These are phyloP conservation scores for Deinandra increscens DNA, from an alignment of 129 eudicot species.

Conservation along the genomic window DNA sequence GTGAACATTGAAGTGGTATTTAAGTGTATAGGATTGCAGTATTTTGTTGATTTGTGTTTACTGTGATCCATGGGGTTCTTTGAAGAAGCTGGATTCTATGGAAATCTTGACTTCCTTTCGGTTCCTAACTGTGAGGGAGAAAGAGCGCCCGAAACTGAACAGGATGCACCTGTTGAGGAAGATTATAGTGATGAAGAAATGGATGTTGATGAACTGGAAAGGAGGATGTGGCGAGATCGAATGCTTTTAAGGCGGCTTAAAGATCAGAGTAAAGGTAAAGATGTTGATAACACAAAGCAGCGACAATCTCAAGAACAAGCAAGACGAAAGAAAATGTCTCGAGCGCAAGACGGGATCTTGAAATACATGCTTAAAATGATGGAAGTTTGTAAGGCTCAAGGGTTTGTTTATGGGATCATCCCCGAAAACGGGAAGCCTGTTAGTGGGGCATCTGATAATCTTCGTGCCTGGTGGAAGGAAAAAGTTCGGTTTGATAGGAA, in stretches of 20 bases:
- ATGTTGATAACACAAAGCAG: conserved; percentile 51
- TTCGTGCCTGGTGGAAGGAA: conserved; percentile 90
- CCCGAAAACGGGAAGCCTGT: conserved; percentile 81
- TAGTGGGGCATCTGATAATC: conserved; percentile 82
- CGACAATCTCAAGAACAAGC: conserved; percentile 82
- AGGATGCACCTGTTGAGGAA: conserved; percentile 51
- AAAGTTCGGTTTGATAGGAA: conserved; percentile 75
- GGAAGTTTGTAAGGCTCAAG: conserved; percentile 81
- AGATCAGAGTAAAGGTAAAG: conserved; percentile 62
- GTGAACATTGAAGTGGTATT: conserved; percentile 15
- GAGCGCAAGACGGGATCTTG: conserved; percentile 79
- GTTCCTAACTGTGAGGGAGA: conserved; percentile 46
- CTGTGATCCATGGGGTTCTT: conserved; percentile 50
- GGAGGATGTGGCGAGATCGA: conserved; percentile 80
- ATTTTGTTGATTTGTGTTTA: conserved; percentile 10
- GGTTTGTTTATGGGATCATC: conserved; percentile 67
- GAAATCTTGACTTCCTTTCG: conserved; percentile 62
- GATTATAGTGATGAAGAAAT: conserved; percentile 74
- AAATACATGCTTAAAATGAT: conserved; percentile 82
- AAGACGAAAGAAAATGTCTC: conserved; percentile 75
- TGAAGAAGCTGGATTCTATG: conserved; percentile 57
- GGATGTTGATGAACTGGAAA: conserved; percentile 75
- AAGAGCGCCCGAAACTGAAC: conserved; percentile 36
- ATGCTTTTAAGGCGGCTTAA: conserved; percentile 66
- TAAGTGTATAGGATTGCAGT: not conserved